Percentiles rank a stretch among this genome's conserved stretches.
These are phyloP conservation scores for Ceratobasidium sp. DNA, from an alignment of 1,284 basidiomycete genomes.

Conservation along the genomic window DNA sequence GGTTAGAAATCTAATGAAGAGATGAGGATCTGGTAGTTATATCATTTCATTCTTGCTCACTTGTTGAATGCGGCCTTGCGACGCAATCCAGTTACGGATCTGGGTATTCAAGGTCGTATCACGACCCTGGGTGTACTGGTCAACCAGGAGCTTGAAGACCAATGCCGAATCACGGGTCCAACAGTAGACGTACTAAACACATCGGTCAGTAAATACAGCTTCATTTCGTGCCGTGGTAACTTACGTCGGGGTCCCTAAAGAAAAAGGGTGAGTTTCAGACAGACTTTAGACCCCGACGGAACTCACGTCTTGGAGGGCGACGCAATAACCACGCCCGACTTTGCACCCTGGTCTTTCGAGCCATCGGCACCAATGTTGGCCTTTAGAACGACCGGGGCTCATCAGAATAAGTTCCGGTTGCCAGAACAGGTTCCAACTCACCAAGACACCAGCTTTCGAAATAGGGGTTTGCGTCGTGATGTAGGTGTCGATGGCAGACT, in stretches of 20 bases:
- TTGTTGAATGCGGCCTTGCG: constrained; percentile 43
- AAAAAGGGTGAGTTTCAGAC: neutral
- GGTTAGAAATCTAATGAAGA: constrained; percentile 55
- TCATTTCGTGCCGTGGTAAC: neutral
- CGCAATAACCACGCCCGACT: constrained; percentile 45
- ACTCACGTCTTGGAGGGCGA: constrained; percentile 43
- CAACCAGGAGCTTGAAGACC: constrained; percentile 45
- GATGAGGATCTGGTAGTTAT: neutral
- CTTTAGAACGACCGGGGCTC: constrained; percentile 26
- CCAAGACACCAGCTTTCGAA: constrained; percentile 35
- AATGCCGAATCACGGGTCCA: constrained; percentile 43
- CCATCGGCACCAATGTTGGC: constrained; percentile 45
- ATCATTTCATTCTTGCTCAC: neutral
- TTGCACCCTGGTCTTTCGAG: constrained; percentile 43
- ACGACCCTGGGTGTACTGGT: constrained; percentile 44
- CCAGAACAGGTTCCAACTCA: neutral
- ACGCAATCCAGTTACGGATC: constrained; percentile 44
- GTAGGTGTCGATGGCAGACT: constrained; percentile 40
- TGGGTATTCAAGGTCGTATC: constrained; percentile 42
- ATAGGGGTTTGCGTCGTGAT: constrained; percentile 43
- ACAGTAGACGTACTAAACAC: constrained; percentile 37
- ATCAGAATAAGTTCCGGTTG: neutral
- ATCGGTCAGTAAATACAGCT: neutral
- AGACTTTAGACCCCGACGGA: neutral
- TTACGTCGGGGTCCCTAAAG: constrained; percentile 30